Percentiles rank a stretch among this genome's conserved stretches.
These are phyloP conservation scores for Pluteus cervinus DNA, from an alignment of 768 basidiomycete species.

Conservation along the genomic window DNA sequence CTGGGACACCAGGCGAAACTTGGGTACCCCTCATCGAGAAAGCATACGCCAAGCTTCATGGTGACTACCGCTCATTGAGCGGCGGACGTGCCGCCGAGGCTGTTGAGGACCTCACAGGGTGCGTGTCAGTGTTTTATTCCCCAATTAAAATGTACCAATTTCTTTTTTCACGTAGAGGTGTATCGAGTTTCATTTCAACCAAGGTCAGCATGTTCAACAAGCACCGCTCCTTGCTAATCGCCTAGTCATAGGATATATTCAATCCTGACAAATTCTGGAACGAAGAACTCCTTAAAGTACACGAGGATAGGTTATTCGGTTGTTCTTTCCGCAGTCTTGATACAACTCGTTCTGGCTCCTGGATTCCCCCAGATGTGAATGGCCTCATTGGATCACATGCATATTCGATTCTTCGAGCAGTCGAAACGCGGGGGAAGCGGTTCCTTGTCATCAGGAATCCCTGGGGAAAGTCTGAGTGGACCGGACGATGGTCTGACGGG, in stretches of 20 bases:
- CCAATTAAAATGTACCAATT: no score
- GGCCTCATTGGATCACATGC: conserved; percentile 32
- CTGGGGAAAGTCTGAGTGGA: conserved; percentile 37
- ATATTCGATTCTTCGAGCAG: conserved; percentile 35
- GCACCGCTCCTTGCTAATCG: neutral
- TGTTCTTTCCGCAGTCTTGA: conserved; percentile 23
- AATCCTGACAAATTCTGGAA: conserved; percentile 29
- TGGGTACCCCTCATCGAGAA: conserved; percentile 60
- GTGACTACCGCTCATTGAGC: conserved; percentile 15
- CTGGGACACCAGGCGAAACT: conserved; percentile 41
- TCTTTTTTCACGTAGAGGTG: conserved; percentile 13
- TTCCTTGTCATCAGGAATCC: conserved; percentile 41
- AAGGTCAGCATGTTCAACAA: conserved; percentile 8
- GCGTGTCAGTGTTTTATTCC: conserved; percentile 1
- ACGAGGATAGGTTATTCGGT: conserved; percentile 29
- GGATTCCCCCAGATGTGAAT: conserved; percentile 17
- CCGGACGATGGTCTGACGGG: conserved; percentile 36
- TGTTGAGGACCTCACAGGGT: conserved; percentile 37
- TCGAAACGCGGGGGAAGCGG: conserved; percentile 32
- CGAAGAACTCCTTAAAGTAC: conserved; percentile 26
- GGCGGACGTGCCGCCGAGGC: conserved; percentile 23
- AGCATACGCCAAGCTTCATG: conserved; percentile 44
- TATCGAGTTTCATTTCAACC: conserved; percentile 17
- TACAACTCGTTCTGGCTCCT: conserved; percentile 18
- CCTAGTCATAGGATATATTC: conserved; percentile 17